Conservation (phyloP, 1,284 basidiomycete genomes). For the Papiliotrema nemorosa region DNA sequence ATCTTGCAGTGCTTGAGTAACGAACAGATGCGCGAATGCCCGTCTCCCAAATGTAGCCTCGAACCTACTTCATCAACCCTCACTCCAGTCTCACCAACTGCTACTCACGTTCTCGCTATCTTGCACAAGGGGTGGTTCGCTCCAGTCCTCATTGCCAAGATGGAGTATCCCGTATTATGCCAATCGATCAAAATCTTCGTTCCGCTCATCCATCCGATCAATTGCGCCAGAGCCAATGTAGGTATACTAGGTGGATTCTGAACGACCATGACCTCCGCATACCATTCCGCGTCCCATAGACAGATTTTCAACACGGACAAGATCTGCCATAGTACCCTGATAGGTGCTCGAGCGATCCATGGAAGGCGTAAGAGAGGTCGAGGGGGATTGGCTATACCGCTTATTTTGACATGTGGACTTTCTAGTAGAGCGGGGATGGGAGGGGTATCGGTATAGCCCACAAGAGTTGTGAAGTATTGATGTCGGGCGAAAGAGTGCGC, state of each 20-base stretch:
- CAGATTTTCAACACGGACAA: conserved; percentile 58
- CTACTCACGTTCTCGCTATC: conserved; percentile 64
- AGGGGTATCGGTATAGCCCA: conserved; percentile 79
- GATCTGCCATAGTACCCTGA: conserved; percentile 74
- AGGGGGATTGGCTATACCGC: conserved; percentile 67
- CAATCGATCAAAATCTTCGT: conserved; percentile 94
- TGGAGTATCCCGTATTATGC: conserved; percentile 97
- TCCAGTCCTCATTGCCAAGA: conserved; percentile 79
- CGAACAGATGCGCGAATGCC: conserved; percentile 90
- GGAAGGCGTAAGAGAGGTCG: conserved; percentile 56
- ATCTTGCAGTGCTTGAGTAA: conserved; percentile 81
- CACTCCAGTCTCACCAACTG: background rate
- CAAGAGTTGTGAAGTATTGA: conserved; percentile 72
- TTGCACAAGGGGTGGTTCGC: conserved; percentile 64
- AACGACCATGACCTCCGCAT: conserved; percentile 82
- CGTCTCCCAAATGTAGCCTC: conserved; percentile 70
- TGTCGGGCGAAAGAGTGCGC: conserved; percentile 83
- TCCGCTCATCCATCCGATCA: conserved; percentile 64
- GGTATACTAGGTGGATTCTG: conserved; percentile 99
- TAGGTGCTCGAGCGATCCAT: conserved; percentile 72
- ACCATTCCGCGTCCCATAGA: conserved; percentile 59
- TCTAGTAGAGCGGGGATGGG: conserved; percentile 67
- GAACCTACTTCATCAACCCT: conserved; percentile 57
- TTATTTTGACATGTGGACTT: conserved; percentile 61
- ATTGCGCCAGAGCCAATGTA: conserved; percentile 78